A percentile compares a stretch with the other conserved stretches of the same genome.
Evolutionary conservation across 768 basidiomycete species (phyloP).

Genomic region (Lactifluus hygrophoroides): DNA sequence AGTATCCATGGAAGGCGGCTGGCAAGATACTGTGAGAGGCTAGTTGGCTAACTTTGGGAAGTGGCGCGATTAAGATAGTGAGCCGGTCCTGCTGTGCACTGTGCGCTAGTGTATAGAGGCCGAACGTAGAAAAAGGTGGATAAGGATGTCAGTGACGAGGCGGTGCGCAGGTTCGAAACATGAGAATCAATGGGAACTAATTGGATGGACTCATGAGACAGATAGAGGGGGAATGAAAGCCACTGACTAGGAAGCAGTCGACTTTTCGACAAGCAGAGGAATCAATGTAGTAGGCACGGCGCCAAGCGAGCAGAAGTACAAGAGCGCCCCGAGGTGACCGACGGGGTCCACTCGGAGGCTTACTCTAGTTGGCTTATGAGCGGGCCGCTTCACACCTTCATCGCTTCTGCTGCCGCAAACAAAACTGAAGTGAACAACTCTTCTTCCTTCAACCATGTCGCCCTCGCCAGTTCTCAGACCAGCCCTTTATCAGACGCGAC

Average conservation of each 20-base stretch:
- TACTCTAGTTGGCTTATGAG: constrained; percentile 24
- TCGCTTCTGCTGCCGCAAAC: background rate
- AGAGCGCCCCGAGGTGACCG: too few species aligned
- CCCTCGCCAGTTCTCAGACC: constrained; percentile 5
- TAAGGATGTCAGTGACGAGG: background rate
- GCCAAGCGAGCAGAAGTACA: too few species aligned
- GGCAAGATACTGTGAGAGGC: background rate
- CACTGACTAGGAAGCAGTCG: background rate
- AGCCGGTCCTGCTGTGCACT: background rate
- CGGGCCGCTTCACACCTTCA: too few species aligned
- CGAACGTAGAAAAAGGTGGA: background rate
- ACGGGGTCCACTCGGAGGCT: too few species aligned
- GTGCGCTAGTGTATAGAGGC: background rate
- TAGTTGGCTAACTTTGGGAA: background rate
- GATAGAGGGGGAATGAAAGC: background rate
- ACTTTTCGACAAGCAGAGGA: background rate
- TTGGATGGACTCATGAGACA: background rate
- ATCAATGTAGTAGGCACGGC: background rate
- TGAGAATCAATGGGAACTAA: background rate
- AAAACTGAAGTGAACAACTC: background rate
- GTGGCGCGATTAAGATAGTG: background rate
- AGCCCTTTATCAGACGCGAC: background rate
- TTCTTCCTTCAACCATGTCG: background rate
- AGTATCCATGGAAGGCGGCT: constrained; percentile 20
- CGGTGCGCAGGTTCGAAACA: background rate